Evolutionary conservation across 2,329 filamentous ascomycete species (phyloP).

Genomic region (Cercospora sp.): DNA sequence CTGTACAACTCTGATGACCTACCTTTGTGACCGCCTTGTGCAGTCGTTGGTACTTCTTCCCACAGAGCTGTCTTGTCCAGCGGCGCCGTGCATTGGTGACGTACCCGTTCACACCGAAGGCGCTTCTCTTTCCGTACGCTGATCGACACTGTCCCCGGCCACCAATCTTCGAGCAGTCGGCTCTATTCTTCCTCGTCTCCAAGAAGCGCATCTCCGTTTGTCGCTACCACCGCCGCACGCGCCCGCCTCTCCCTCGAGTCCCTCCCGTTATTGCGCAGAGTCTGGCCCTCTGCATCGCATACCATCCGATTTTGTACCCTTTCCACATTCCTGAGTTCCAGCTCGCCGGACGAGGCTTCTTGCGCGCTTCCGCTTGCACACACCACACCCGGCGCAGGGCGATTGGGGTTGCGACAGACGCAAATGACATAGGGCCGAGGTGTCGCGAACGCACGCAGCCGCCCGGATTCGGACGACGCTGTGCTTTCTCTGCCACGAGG

Average conservation of each 20-base stretch:
- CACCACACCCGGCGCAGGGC: constrained; percentile 12
- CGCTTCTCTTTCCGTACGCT: constrained; percentile 7
- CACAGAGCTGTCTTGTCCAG: background rate
- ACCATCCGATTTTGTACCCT: background rate
- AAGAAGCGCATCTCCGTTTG: constrained; percentile 15
- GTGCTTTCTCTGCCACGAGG: constrained; percentile 20
- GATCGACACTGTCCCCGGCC: constrained; percentile 10
- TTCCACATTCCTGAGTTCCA: constrained; percentile 8
- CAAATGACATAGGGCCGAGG: constrained; percentile 27
- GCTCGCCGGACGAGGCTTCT: constrained; percentile 11
- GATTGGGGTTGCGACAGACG: constrained; percentile 15
- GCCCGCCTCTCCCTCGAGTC: background rate
- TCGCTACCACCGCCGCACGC: constrained; percentile 12
- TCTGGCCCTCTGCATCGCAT: constrained; percentile 7
- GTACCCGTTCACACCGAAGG: constrained; percentile 6
- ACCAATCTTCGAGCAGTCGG: constrained; percentile 8
- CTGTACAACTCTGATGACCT: constrained; percentile 5
- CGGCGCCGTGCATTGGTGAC: constrained; percentile 11
- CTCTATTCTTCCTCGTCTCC: constrained; percentile 13
- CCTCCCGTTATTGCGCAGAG: background rate
- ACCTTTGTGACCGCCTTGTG: constrained; percentile 5
- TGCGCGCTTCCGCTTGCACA: constrained; percentile 8
- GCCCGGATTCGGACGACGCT: constrained; percentile 19
- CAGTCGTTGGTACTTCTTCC: background rate
- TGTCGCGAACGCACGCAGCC: constrained; percentile 20